phyloP scores from a whole-genome alignment of 106 monocot genomes.

The Posidonia australis region DNA sequence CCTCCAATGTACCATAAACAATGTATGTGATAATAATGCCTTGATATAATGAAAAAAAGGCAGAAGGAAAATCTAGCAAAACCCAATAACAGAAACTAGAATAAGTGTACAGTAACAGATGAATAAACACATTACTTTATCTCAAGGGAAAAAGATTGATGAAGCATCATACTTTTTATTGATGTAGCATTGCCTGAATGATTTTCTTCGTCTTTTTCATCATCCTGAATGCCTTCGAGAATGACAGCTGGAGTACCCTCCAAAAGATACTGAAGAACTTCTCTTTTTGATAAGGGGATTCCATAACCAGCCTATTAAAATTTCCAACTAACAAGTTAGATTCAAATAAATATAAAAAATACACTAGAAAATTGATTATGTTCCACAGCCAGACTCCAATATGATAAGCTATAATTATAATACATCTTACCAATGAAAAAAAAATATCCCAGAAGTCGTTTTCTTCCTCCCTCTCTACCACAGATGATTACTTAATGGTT shows the following conservation, averaged over 20 bases:
- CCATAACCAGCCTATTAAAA: constrained; percentile 41
- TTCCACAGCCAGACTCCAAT: neutral
- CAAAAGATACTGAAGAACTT: constrained; percentile 48
- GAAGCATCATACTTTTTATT: constrained; percentile 8
- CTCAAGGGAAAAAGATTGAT: neutral
- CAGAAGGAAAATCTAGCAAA: too few species aligned
- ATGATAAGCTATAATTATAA: too few species aligned
- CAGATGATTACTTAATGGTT: neutral
- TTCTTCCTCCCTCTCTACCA: neutral
- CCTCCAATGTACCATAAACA: too few species aligned
- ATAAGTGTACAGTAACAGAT: neutral
- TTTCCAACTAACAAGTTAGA: neutral
- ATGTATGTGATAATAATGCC: too few species aligned
- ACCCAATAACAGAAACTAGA: too few species aligned
- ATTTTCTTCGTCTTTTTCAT: constrained; percentile 29
- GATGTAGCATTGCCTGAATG: neutral
- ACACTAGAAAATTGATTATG: neutral
- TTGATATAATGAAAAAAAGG: too few species aligned
- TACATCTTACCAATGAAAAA: too few species aligned
- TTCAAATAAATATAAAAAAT: neutral
- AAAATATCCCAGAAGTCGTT: too few species aligned
- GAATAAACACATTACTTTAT: neutral
- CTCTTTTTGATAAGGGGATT: constrained; percentile 36
- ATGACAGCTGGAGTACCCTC: constrained; percentile 49
- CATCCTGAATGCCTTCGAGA: constrained; percentile 33